Percentiles rank a stretch among this genome's conserved stretches.
Conservation (phyloP, 2,329 filamentous ascomycete species). For the Neopestalotiopsis rosae region DNA sequence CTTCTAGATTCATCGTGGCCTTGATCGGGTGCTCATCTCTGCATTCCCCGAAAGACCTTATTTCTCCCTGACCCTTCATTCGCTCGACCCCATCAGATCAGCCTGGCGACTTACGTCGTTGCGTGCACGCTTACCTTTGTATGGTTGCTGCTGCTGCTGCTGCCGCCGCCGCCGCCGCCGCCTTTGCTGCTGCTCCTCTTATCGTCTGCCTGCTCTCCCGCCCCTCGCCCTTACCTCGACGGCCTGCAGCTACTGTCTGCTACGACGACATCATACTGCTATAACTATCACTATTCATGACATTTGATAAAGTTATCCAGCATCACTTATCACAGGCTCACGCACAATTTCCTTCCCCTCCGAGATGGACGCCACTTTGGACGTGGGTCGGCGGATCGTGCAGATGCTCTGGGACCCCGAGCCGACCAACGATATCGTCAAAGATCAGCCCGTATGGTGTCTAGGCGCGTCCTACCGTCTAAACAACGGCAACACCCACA, state of each 20-base stretch:
- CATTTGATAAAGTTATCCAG: not conserved
- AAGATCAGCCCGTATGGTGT: conserved; percentile 82
- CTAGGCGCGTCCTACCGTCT: conserved; percentile 63
- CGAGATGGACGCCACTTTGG: conserved; percentile 56
- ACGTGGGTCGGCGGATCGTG: conserved; percentile 81
- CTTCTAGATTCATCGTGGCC: not conserved
- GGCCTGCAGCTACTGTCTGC: not conserved
- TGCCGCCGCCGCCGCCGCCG: not conserved
- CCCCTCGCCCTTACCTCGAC: not conserved
- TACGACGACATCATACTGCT: not conserved
- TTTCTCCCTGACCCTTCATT: not conserved
- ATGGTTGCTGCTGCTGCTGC: no score
- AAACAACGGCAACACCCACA: conserved; percentile 29
- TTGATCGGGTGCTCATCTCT: not conserved
- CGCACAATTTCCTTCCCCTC: not conserved
- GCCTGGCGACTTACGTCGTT: not conserved
- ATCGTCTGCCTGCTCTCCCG: not conserved
- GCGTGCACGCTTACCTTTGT: not conserved
- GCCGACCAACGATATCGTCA: conserved; percentile 76
- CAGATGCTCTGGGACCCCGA: conserved; percentile 93
- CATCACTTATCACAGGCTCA: not conserved
- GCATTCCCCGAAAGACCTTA: not conserved
- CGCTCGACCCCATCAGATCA: not conserved
- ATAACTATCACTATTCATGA: not conserved
- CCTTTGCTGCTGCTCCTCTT: not conserved